Percentiles rank a stretch among this genome's conserved stretches.
These are phyloP conservation scores for Penicillium sp. DNA, from an alignment of 2,329 filamentous ascomycete species.

Conservation along the genomic window DNA sequence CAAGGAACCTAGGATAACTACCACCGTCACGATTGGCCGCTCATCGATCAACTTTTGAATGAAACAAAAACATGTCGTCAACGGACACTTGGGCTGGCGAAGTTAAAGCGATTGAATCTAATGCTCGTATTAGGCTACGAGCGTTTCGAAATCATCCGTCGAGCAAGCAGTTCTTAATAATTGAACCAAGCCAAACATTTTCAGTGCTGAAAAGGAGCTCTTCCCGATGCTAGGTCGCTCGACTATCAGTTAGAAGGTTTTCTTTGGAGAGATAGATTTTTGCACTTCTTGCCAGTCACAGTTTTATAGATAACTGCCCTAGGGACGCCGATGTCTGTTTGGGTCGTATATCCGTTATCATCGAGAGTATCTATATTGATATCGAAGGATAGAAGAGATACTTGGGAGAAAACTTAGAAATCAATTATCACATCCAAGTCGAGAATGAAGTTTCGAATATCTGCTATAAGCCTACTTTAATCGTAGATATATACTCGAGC, in stretches of 20 bases:
- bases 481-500: slow-evolving; percentile 28
- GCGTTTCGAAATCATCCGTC: slow-evolving; percentile 12
- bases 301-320: slow-evolving; percentile 32
- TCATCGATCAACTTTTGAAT: slow-evolving; percentile 1
- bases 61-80: neutral
- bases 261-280: slow-evolving; percentile 28
- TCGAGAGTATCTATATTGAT: slow-evolving; percentile 27
- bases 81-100: neutral
- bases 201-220: slow-evolving; percentile 25
- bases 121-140: slow-evolving; percentile 2
- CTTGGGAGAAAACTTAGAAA: slow-evolving; percentile 31
- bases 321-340: slow-evolving; percentile 32
- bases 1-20: neutral
- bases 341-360: slow-evolving; percentile 28
- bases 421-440: slow-evolving; percentile 28
- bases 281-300: slow-evolving; percentile 21
- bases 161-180: slow-evolving; percentile 31
- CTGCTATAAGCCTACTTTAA: slow-evolving; percentile 27
- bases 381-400: slow-evolving; percentile 24
- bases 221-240: slow-evolving; percentile 21
- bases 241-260: slow-evolving; percentile 7
- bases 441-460: slow-evolving; percentile 34
- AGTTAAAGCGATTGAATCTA: neutral
- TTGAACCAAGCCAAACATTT: slow-evolving; percentile 25
- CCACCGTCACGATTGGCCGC: neutral